Evolutionary conservation across 2,329 filamentous ascomycete species (phyloP).

Genomic region (Metarhizium rileyi): DNA sequence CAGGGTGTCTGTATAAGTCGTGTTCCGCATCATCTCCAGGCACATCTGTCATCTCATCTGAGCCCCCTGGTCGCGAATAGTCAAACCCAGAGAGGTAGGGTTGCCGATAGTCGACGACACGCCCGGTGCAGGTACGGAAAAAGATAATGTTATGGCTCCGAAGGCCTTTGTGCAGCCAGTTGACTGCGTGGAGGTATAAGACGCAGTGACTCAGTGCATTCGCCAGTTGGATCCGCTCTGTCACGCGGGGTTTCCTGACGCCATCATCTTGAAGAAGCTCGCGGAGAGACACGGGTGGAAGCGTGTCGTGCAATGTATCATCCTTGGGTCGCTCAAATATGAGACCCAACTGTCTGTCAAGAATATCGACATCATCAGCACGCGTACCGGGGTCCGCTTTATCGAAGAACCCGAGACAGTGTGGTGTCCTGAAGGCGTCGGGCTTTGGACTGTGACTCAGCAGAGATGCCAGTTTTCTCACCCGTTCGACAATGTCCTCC

Average conservation of each 20-base stretch:
- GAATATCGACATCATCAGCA: conserved; percentile 29
- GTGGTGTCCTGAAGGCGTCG: conserved; percentile 38
- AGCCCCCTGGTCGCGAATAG: conserved; percentile 39
- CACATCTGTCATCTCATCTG: conserved; percentile 40
- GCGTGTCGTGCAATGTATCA: conserved; percentile 22
- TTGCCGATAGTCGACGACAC: conserved; percentile 26
- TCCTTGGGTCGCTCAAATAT: conserved; percentile 40
- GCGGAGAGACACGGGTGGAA: conserved; percentile 36
- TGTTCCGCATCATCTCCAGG: conserved; percentile 33
- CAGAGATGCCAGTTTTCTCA: conserved; percentile 37
- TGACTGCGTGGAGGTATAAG: conserved; percentile 43
- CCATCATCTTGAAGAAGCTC: conserved; percentile 30
- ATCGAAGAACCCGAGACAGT: conserved; percentile 42
- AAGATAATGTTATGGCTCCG: conserved; percentile 44
- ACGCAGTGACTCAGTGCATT: conserved; percentile 41
- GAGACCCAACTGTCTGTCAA: conserved; percentile 38
- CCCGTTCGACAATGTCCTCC: conserved; percentile 31
- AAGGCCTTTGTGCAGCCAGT: conserved; percentile 51
- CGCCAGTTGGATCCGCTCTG: conserved; percentile 40
- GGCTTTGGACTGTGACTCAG: conserved; percentile 38
- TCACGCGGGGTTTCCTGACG: conserved; percentile 36
- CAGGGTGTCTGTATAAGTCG: conserved; percentile 42
- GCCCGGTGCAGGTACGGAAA: conserved; percentile 25
- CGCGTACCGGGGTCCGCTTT: conserved; percentile 25
- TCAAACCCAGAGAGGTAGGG: conserved; percentile 45